Percentiles rank a stretch among this genome's conserved stretches.
phyloP scores from a whole-genome alignment of 257 asterid species.

The Nicotiana obtusifolia region DNA sequence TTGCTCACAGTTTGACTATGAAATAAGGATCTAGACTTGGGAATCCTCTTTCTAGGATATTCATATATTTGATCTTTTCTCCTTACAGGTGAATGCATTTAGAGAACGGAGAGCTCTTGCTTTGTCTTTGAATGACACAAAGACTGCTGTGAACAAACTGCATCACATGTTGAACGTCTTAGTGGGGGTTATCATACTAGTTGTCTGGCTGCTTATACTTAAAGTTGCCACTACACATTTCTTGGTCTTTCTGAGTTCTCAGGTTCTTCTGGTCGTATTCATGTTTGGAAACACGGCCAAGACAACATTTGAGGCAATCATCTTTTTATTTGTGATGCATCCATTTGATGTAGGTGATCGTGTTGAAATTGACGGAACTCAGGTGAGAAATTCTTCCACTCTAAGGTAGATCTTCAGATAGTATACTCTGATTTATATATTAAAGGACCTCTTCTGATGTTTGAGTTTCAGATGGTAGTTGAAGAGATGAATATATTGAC shows the following conservation, averaged over 20 bases:
- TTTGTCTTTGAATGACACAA: constrained; percentile 85
- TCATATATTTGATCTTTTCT: background rate
- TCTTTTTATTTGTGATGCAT: constrained; percentile 91
- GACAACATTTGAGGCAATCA: constrained; percentile 87
- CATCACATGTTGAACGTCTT: constrained; percentile 74
- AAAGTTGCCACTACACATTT: constrained; percentile 75
- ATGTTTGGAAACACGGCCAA: constrained; percentile 93
- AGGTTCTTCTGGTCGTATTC: constrained; percentile 72
- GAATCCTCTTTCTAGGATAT: background rate
- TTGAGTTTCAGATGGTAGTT: constrained; percentile 69
- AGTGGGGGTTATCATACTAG: constrained; percentile 42
- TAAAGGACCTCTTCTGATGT: background rate
- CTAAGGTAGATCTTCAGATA: background rate
- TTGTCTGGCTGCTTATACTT: constrained; percentile 77
- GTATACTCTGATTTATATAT: background rate
- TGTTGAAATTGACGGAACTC: constrained; percentile 77
- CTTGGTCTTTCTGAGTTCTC: constrained; percentile 81
- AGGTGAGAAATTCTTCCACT: constrained; percentile 36
- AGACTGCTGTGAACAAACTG: constrained; percentile 86
- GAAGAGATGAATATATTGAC: constrained; percentile 93
- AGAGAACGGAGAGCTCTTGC: constrained; percentile 92
- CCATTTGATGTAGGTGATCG: constrained; percentile 98
- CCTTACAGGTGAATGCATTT: constrained; percentile 68
- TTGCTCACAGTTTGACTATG: background rate
- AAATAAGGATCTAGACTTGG: background rate